Percentiles rank a stretch among this genome's conserved stretches.
These are phyloP conservation scores for Dioscorea alata DNA, from an alignment of 106 monocot genomes.

Conservation along the genomic window DNA sequence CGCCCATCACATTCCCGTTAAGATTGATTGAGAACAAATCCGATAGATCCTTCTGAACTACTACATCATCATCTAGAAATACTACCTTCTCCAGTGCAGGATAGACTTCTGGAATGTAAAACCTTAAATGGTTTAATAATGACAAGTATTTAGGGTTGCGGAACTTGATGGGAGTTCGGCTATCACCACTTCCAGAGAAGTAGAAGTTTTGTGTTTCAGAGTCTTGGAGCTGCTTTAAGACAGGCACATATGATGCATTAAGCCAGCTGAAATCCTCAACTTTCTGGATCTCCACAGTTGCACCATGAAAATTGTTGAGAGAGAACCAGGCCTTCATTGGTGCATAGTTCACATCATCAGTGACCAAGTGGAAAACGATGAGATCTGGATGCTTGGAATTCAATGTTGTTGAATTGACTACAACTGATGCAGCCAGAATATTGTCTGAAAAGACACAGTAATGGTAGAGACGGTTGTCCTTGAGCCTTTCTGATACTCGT, in stretches of 20 bases:
- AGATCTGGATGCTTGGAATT: slow-evolving; percentile 51
- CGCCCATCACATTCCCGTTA: slow-evolving; percentile 82
- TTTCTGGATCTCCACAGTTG: slow-evolving; percentile 64
- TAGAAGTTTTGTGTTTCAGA: slow-evolving; percentile 66
- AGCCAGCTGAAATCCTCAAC: slow-evolving; percentile 78
- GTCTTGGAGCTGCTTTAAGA: slow-evolving; percentile 73
- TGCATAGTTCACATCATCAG: slow-evolving; percentile 65
- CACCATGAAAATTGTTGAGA: slow-evolving; percentile 55
- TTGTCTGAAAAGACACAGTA: slow-evolving; percentile 83
- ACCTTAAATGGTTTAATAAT: slow-evolving; percentile 71
- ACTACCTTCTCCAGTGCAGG: slow-evolving; percentile 61
- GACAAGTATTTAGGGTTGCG: slow-evolving; percentile 83
- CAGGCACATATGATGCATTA: slow-evolving; percentile 81
- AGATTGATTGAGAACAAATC: slow-evolving; percentile 54
- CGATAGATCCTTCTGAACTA: slow-evolving; percentile 65
- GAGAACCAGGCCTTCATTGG: slow-evolving; percentile 79
- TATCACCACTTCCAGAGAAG: slow-evolving; percentile 45
- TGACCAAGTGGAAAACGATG: slow-evolving; percentile 73
- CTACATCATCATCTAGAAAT: slow-evolving; percentile 77
- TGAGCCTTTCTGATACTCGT: slow-evolving; percentile 23
- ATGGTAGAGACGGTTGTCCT: slow-evolving; percentile 56
- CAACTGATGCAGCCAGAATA: slow-evolving; percentile 63
- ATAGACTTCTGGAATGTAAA: slow-evolving; percentile 79
- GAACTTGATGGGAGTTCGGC: slow-evolving; percentile 52
- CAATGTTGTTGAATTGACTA: slow-evolving; percentile 60